Evolutionary conservation across 495 filamentous ascomycete genomes (phyloP), one percentile per base, ranked within the genome.

Genomic region (Penicillium goetzii): DNA sequence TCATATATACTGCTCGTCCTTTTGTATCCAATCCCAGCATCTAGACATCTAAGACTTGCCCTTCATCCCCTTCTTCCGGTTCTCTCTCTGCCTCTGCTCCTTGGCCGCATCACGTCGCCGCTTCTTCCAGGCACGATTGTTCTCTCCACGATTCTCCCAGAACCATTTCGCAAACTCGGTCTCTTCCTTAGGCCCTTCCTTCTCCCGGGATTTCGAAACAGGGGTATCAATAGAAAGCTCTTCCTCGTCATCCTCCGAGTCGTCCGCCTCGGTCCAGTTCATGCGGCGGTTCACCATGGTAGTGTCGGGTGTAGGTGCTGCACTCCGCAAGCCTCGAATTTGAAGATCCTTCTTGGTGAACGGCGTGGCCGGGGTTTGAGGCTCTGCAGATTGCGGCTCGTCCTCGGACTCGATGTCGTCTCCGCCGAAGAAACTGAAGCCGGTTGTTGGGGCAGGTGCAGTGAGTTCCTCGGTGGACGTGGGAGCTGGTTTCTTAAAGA

Each of bases 231-330:
- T 57, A 69, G 50, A 64, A 34, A 21, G 28, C 56, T 74, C 78
- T 7, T 68, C 73, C 54, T 73, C 78, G 7, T 70, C 74, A 10
- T 76, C 77, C 21, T 81, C 79, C 32, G 58, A 64, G 0, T 76
- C 67, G 4, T 76, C 76, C 8, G 58, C 63, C 67, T 74, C 60
- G 8, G 70, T 71, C 76, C 70, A 74, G 17, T 75, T 72, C 51
- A 72, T 68, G 32, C 70, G 74, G 21, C 69, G 74, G 55, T 41
- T 84, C 21, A 88, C 86, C 59, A 90, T 84, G n/a, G 91, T 90
- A 0, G 95, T 98, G 69, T 99, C 95, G 1, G 95, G 95, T 0
- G 95, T 98, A 2, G 95, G 95, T 0, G 95, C 95, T 12, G 93
- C 93, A 67, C 92, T 96, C 47, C 93, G 81, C 17, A 90, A 65